Conservation (phyloP, 805 yeast genomes). For the Myxozyma vanderwaltii region DNA sequence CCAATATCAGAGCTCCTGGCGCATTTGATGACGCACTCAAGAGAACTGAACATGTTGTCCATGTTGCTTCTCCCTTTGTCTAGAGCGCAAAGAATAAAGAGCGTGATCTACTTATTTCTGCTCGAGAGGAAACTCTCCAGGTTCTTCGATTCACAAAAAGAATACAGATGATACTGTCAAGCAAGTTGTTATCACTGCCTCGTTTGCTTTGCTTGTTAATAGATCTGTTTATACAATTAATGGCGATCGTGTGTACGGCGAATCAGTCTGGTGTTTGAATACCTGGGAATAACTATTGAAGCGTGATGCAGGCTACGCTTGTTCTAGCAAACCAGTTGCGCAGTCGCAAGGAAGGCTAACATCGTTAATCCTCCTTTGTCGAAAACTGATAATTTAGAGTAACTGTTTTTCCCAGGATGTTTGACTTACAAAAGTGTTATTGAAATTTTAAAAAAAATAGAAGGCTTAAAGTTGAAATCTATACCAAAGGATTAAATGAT, state of each 20-base stretch:
- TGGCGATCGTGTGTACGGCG: neutral
- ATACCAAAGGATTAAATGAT: constrained; percentile 6
- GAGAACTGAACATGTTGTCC: constrained; percentile 6
- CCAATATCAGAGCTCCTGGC: constrained; percentile 11
- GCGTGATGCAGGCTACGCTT: neutral
- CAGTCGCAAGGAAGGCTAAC: constrained; percentile 24
- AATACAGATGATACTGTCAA: constrained; percentile 46
- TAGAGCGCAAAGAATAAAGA: constrained; percentile 39
- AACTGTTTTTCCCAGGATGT: constrained; percentile 8
- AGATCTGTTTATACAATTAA: neutral
- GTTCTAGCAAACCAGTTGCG: constrained; percentile 4
- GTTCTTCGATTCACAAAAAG: constrained; percentile 45
- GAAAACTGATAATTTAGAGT: no score
- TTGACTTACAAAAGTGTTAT: neutral
- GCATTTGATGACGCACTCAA: constrained; percentile 15
- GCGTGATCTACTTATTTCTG: constrained; percentile 50
- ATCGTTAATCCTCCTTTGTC: constrained; percentile 38
- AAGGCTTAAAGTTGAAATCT: constrained; percentile 2
- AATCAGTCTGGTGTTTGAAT: neutral
- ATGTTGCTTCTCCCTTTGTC: constrained; percentile 19
- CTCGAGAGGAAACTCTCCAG: constrained; percentile 51
- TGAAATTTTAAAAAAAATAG: neutral
- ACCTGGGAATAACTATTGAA: constrained; percentile 3
- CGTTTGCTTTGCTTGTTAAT: constrained; percentile 45
- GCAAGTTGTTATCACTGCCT: constrained; percentile 53